A percentile compares a stretch with the other conserved stretches of the same genome.
Conservation (phyloP, 108 stramenopile genomes). For the Discostella stelligeroides region DNA sequence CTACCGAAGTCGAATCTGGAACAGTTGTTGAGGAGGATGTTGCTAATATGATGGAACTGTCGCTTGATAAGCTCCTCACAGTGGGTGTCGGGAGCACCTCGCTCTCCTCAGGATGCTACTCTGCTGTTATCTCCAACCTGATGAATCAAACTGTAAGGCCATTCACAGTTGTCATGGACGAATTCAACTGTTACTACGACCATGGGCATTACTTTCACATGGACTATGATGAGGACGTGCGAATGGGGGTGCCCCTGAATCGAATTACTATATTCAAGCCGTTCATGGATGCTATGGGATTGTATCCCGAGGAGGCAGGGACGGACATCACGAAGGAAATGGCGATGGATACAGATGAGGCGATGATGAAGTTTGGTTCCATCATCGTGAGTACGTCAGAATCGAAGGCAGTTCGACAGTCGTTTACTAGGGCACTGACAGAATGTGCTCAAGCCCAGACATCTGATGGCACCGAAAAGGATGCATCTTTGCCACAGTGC, state of each 20-base stretch:
- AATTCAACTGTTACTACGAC: conserved; percentile 81
- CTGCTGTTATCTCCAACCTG: conserved; percentile 56
- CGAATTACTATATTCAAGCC: conserved; percentile 76
- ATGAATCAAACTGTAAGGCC: conserved; percentile 75
- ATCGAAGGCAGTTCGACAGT: conserved; percentile 60
- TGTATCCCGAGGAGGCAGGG: conserved; percentile 52
- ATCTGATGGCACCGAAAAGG: conserved; percentile 1
- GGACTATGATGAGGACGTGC: conserved; percentile 71
- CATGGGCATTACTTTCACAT: conserved; percentile 83
- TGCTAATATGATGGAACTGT: conserved; percentile 17
- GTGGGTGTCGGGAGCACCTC: conserved; percentile 50
- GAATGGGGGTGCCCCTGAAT: conserved; percentile 67
- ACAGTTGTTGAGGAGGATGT: conserved; percentile 14
- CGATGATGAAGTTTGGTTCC: conserved; percentile 67
- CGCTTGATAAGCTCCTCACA: conserved; percentile 58
- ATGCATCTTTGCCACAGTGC: neutral
- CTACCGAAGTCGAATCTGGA: conserved; percentile 11
- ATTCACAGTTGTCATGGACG: conserved; percentile 78
- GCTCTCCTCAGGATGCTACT: conserved; percentile 71
- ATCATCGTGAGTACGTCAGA: conserved; percentile 70
- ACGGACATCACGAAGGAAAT: conserved; percentile 27
- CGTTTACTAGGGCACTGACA: conserved; percentile 58
- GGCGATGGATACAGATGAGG: conserved; percentile 2
- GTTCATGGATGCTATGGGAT: conserved; percentile 68
- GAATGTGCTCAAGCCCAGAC: conserved; percentile 40